phyloP scores from a whole-genome alignment of 495 filamentous ascomycete species.

The Astrothelium macrocarpum region DNA sequence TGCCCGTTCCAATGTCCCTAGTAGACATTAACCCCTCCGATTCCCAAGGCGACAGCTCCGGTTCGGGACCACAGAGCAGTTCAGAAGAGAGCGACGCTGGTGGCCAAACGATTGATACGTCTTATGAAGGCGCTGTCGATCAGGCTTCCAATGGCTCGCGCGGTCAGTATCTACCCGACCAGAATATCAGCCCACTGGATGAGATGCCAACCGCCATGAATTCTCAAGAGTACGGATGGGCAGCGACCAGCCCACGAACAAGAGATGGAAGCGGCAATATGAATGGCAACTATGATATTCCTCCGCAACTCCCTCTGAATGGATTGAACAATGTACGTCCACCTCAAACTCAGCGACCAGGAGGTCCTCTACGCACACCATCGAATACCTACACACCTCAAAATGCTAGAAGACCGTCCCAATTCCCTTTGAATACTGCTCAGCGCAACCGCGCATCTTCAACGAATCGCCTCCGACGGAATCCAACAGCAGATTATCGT shows the following conservation, averaged over 20 bases:
- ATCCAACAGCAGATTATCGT: slow-evolving; percentile 69
- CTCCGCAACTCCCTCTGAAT: neutral
- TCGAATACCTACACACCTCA: slow-evolving; percentile 64
- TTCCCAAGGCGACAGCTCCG: slow-evolving; percentile 1
- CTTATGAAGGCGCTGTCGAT: neutral
- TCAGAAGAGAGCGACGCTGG: neutral
- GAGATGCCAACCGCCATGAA: neutral
- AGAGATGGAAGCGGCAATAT: neutral
- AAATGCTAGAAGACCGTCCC: slow-evolving; percentile 54
- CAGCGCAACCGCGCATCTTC: slow-evolving; percentile 47
- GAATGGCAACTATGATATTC: neutral
- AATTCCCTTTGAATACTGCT: slow-evolving; percentile 35
- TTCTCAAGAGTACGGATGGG: neutral
- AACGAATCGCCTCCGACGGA: slow-evolving; percentile 40
- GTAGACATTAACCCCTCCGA: neutral
- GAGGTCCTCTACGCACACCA: slow-evolving; percentile 40
- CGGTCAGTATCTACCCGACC: neutral
- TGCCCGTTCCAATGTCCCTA: neutral
- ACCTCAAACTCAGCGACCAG: slow-evolving; percentile 1
- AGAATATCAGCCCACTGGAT: neutral
- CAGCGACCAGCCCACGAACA: neutral
- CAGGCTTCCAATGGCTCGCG: neutral
- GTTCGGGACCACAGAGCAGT: neutral
- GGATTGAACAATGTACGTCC: neutral
- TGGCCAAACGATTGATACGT: neutral